phyloP scores from a whole-genome alignment of 306 rosid genomes.

The Dryas drummondii region DNA sequence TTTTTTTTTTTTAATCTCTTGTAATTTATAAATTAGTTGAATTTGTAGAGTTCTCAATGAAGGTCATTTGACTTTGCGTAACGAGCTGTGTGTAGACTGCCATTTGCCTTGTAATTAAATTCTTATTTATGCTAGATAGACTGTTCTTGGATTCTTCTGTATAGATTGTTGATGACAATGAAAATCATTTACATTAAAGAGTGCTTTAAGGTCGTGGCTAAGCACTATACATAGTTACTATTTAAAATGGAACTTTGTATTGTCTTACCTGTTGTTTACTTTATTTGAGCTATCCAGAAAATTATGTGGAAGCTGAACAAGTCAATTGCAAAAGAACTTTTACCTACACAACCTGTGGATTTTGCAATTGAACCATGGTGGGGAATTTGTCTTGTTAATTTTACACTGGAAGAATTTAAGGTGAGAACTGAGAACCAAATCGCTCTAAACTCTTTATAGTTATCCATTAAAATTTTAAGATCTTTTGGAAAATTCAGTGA shows the following conservation, averaged over 20 bases:
- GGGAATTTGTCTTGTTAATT: constrained; percentile 92
- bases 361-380: constrained; percentile 92
- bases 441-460: background rate
- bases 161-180: constrained; percentile 2
- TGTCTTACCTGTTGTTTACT: constrained; percentile 32
- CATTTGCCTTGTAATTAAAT: background rate
- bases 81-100: background rate
- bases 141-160: constrained; percentile 16
- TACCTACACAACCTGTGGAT: constrained; percentile 90
- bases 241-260: constrained; percentile 3
- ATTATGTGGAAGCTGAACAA: constrained; percentile 98
- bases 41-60: background rate
- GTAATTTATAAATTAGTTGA: background rate
- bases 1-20: background rate
- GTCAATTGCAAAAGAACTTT: constrained; percentile 89
- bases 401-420: constrained; percentile 97
- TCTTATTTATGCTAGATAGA: background rate
- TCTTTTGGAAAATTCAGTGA: constrained; percentile 1
- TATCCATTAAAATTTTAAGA: constrained; percentile 19
- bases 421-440: constrained; percentile 44
- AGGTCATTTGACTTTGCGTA: background rate
- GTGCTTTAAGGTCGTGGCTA: constrained; percentile 9
- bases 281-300: constrained; percentile 75
- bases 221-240: background rate
- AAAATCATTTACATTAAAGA: constrained; percentile 13